A percentile compares a stretch with the other conserved stretches of the same genome.
Conservation (phyloP, 768 basidiomycete genomes). For the Collybia sordida region DNA sequence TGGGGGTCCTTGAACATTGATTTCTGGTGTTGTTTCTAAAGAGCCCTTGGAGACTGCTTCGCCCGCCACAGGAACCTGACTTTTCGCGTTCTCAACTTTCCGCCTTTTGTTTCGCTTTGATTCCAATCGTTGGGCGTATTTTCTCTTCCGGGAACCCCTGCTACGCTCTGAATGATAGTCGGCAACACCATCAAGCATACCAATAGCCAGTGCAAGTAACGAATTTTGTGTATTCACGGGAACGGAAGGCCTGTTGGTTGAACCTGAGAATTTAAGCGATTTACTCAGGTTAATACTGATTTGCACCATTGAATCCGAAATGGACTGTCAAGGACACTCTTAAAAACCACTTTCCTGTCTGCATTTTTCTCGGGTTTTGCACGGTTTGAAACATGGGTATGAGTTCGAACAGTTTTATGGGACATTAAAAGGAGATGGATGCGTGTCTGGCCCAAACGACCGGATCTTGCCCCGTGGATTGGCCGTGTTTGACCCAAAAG, state of each 20-base stretch:
- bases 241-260: constrained; percentile 54
- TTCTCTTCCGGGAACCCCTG: constrained; percentile 37
- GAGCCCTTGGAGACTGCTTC: no score
- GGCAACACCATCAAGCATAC: constrained; percentile 50
- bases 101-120: constrained; percentile 12
- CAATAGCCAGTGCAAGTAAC: constrained; percentile 49
- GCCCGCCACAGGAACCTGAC: no score
- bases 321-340: constrained; percentile 70
- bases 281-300: constrained; percentile 6
- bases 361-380: constrained; percentile 41
- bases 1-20: no score
- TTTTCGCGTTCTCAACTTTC: neutral
- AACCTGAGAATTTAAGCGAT: no score
- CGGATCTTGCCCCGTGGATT: no score
- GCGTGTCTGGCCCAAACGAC: no score
- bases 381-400: constrained; percentile 65
- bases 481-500: constrained; percentile 31
- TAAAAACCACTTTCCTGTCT: constrained; percentile 68
- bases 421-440: constrained; percentile 40
- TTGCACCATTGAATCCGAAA: constrained; percentile 65
- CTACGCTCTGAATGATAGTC: constrained; percentile 37
- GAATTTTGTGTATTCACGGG: constrained; percentile 63
- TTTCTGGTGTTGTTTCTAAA: no score
- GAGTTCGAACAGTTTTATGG: constrained; percentile 46
- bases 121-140: constrained; percentile 17